phyloP scores from a whole-genome alignment of 306 rosid species.

The Comarum palustre region DNA sequence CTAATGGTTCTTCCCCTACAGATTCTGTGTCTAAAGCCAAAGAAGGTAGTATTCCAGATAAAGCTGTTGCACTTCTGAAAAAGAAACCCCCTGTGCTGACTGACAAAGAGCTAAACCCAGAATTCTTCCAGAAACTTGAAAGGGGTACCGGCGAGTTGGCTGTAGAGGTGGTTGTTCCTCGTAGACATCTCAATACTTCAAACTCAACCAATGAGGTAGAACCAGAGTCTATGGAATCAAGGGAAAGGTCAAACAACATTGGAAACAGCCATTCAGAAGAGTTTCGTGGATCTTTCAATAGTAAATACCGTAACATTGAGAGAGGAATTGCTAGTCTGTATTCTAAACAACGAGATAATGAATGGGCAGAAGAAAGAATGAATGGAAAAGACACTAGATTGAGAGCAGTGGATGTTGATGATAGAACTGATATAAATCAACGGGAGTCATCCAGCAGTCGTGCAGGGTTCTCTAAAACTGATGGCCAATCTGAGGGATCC shows the following conservation, averaged over 20 bases:
- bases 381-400: conserved; percentile 63
- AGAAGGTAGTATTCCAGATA: conserved; percentile 59
- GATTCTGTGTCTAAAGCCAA: conserved; percentile 54
- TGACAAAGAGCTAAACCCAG: conserved; percentile 85
- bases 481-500: conserved; percentile 76
- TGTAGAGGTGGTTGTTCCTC: conserved; percentile 91
- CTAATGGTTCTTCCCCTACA: conserved; percentile 49
- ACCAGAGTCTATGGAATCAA: conserved; percentile 48
- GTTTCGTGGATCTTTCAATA: conserved; percentile 43
- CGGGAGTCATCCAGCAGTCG: conserved; percentile 67
- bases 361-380: conserved; percentile 60
- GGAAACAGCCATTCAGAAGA: conserved; percentile 53
- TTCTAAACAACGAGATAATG: conserved; percentile 49
- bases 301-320: conserved; percentile 53
- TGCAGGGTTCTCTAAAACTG: conserved; percentile 71
- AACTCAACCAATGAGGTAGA: conserved; percentile 60
- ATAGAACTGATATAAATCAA: conserved; percentile 53
- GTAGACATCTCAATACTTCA: conserved; percentile 60
- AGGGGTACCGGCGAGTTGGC: conserved; percentile 84
- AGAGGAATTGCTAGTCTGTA: conserved; percentile 46
- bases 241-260: conserved; percentile 39
- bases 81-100: conserved; percentile 75
- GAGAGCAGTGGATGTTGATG: conserved; percentile 52
- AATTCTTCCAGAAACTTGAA: conserved; percentile 91
- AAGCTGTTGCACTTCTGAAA: conserved; percentile 79